Conservation (phyloP, 345 rosid genomes). For the Leavenworthia alabamica region DNA sequence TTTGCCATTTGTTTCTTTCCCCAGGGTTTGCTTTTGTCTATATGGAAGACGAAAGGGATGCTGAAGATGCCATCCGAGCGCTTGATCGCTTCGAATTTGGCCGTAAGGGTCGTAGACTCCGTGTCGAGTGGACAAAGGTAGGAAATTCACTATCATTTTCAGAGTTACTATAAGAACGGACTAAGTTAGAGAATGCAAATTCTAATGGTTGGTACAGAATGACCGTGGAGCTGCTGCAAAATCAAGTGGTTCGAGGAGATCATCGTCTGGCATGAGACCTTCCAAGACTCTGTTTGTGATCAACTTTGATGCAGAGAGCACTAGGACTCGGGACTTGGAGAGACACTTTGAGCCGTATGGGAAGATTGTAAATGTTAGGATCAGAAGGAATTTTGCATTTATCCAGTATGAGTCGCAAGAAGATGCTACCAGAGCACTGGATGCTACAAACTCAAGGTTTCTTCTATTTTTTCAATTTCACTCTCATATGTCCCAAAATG, state of each 20-base stretch:
- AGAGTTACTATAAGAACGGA: neutral
- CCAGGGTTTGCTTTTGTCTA: conserved; percentile 87
- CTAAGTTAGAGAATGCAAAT: neutral
- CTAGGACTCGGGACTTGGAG: conserved; percentile 87
- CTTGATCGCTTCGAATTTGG: conserved; percentile 82
- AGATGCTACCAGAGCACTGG: conserved; percentile 83
- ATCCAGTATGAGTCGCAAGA: conserved; percentile 85
- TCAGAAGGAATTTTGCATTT: conserved; percentile 92
- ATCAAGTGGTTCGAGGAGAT: conserved; percentile 58
- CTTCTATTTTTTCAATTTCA: neutral
- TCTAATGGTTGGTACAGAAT: conserved; percentile 39
- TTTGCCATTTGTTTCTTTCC: neutral
- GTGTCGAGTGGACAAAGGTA: conserved; percentile 99
- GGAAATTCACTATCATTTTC: neutral
- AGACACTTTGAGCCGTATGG: conserved; percentile 94
- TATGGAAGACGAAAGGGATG: conserved; percentile 98
- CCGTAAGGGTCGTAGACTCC: conserved; percentile 87
- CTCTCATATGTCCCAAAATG: neutral
- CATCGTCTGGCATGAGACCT: conserved; percentile 57
- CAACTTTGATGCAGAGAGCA: conserved; percentile 75
- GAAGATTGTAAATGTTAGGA: conserved; percentile 78
- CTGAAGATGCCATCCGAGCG: conserved; percentile 92
- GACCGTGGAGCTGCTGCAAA: conserved; percentile 61
- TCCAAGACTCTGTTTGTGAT: conserved; percentile 93
- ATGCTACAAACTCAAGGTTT: conserved; percentile 75